phyloP scores from a whole-genome alignment of 495 filamentous ascomycete genomes.

The Daldinia childiae region DNA sequence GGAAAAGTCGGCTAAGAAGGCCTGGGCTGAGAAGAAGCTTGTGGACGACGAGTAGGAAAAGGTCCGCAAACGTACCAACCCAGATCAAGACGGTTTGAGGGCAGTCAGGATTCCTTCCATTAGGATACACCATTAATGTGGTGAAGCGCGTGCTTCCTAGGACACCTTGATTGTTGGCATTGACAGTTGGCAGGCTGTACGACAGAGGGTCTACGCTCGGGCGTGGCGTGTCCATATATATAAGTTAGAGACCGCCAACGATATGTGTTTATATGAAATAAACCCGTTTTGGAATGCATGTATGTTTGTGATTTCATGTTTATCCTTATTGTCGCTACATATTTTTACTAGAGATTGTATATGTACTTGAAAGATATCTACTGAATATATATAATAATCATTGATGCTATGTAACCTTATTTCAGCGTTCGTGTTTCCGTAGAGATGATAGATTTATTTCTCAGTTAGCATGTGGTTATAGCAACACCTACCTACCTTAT shows the following conservation, averaged over 20 bases:
- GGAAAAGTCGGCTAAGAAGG: slow-evolving; percentile 77
- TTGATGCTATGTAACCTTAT: background rate
- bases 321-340: background rate
- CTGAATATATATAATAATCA: background rate
- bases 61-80: slow-evolving; percentile 1
- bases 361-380: background rate
- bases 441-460: no score
- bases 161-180: background rate
- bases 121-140: slow-evolving; percentile 7
- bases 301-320: background rate
- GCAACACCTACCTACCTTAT: no score
- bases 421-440: no score
- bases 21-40: slow-evolving; percentile 55
- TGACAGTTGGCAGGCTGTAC: background rate
- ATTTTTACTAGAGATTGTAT: background rate
- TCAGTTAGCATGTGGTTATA: no score
- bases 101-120: background rate
- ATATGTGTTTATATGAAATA: slow-evolving; percentile 1
- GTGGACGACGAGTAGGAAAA: slow-evolving; percentile 50
- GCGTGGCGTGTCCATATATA: slow-evolving; percentile 16
- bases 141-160: slow-evolving; percentile 6
- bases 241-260: slow-evolving; percentile 13
- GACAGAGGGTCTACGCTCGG: background rate
- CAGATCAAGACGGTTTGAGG: background rate
- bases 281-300: background rate